Conservation (phyloP, 345 rosid species). For the Nephelium lappaceum region DNA sequence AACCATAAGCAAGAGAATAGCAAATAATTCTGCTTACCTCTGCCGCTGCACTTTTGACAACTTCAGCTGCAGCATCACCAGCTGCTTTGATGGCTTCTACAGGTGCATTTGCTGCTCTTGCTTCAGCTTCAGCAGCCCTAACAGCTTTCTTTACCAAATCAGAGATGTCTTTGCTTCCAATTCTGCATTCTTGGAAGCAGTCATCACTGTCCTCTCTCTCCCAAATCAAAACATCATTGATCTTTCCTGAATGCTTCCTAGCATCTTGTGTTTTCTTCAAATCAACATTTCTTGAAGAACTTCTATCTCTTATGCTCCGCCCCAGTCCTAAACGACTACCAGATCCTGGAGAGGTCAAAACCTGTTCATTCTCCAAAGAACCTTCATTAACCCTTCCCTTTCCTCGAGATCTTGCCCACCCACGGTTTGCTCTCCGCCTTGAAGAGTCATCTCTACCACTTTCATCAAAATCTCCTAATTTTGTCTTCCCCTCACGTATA, state of each 20-base stretch:
- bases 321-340: conserved; percentile 53
- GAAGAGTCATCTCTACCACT: conserved; percentile 74
- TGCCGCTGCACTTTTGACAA: conserved; percentile 86
- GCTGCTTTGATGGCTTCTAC: conserved; percentile 90
- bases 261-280: conserved; percentile 53
- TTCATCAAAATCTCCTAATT: conserved; percentile 63
- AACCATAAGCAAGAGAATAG: not conserved
- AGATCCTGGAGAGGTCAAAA: conserved; percentile 64
- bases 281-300: conserved; percentile 50
- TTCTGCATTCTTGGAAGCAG: conserved; percentile 73
- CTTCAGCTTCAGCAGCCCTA: conserved; percentile 95
- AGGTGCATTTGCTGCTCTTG: conserved; percentile 84
- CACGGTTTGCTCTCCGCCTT: conserved; percentile 65
- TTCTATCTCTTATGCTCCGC: conserved; percentile 56
- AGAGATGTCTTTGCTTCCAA: conserved; percentile 79
- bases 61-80: conserved; percentile 94
- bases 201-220: conserved; percentile 78
- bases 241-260: conserved; percentile 44
- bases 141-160: conserved; percentile 83
- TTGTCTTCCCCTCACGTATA: conserved; percentile 51
- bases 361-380: conserved; percentile 54
- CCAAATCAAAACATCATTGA: conserved; percentile 40
- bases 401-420: conserved; percentile 59
- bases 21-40: conserved; percentile 52
- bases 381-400: conserved; percentile 75